Conservation (phyloP, 2,329 filamentous ascomycete species). For the Parafenestella ontariensis region DNA sequence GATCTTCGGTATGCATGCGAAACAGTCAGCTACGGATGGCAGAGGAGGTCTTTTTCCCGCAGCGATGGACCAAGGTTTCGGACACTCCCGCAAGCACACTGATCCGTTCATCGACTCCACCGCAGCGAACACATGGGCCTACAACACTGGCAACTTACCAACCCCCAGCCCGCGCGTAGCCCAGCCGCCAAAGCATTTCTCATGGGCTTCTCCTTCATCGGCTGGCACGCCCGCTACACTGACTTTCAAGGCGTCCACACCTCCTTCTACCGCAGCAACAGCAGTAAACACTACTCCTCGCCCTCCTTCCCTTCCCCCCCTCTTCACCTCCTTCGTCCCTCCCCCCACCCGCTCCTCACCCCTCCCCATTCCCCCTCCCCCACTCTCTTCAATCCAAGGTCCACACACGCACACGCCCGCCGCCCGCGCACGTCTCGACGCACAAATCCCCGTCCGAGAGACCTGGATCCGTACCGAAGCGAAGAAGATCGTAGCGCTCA, state of each 20-base stretch:
- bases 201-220: neutral
- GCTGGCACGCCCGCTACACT: neutral
- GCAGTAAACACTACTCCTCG: neutral
- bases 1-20: slow-evolving; percentile 1
- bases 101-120: slow-evolving; percentile 10
- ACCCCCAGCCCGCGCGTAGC: neutral
- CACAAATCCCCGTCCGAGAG: slow-evolving; percentile 12
- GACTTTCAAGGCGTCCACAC: neutral
- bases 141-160: no score
- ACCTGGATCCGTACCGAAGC: slow-evolving; percentile 25
- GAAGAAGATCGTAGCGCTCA: slow-evolving; percentile 9
- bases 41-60: neutral
- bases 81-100: slow-evolving; percentile 6
- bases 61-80: neutral
- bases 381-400: neutral
- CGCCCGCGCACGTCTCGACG: slow-evolving; percentile 6
- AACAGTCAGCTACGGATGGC: neutral
- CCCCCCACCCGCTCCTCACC: neutral
- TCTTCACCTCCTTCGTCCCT: neutral
- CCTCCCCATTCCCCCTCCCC: slow-evolving; percentile 9
- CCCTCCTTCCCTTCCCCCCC: neutral
- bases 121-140: neutral
- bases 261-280: neutral
- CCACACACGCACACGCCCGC: neutral
- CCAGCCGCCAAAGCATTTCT: neutral